Evolutionary conservation across 2,329 filamentous ascomycete genomes (phyloP).

Genomic region (Colletotrichum magnum): DNA sequence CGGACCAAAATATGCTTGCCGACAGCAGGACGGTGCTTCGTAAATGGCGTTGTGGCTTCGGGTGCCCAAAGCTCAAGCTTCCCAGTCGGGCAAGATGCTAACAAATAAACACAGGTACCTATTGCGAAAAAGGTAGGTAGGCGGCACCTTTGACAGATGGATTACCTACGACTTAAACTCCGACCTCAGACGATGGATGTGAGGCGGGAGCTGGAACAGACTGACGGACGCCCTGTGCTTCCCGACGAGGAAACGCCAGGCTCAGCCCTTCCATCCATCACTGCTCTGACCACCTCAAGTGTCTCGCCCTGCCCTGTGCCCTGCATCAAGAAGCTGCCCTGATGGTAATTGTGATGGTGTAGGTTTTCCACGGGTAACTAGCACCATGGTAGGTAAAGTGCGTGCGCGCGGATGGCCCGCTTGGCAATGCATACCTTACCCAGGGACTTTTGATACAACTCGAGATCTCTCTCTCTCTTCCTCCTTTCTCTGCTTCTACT

Average conservation of each 20-base stretch:
- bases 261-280: conserved; percentile 13
- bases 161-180: conserved; percentile 1
- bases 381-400: too few relatives aligned
- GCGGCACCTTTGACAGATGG: neutral
- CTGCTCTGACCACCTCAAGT: neutral
- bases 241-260: conserved; percentile 6
- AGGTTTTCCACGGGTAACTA: too few relatives aligned
- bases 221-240: conserved; percentile 33
- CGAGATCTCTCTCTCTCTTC: neutral
- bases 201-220: conserved; percentile 29
- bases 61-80: conserved; percentile 38
- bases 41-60: conserved; percentile 30
- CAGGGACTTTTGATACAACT: conserved; percentile 21
- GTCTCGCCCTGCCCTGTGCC: too few relatives aligned
- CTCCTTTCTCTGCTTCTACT: neutral
- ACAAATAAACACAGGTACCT: neutral
- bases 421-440: conserved; percentile 20
- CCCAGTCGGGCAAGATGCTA: conserved; percentile 21
- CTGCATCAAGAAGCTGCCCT: too few relatives aligned
- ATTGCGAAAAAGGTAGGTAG: too few relatives aligned
- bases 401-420: neutral
- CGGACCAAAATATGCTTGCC: neutral
- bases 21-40: too few relatives aligned
- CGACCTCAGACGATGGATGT: conserved; percentile 1
- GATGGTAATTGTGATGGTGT: too few relatives aligned